phyloP scores from a whole-genome alignment of 2,329 filamentous ascomycete species.

The Ampelomyces quisqualis region DNA sequence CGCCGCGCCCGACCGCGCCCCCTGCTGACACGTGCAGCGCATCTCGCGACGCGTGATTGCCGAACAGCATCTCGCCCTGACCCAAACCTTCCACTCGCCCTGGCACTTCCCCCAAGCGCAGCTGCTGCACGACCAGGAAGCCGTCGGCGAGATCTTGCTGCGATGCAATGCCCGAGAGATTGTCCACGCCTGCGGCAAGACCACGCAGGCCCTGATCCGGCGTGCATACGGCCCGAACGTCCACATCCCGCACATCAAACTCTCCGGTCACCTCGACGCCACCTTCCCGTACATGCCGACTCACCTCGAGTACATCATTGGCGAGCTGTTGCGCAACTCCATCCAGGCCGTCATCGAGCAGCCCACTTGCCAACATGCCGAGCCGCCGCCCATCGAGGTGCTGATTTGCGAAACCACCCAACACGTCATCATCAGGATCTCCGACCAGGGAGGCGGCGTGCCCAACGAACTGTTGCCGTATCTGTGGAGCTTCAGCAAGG shows the following conservation, averaged over 20 bases:
- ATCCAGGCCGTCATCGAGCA: conserved; percentile 88
- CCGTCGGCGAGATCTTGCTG: conserved; percentile 93
- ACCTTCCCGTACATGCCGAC: conserved; percentile 96
- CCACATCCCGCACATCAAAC: conserved; percentile 74
- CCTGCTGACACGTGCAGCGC: conserved; percentile 56
- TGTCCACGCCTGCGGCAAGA: conserved; percentile 75
- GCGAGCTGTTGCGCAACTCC: conserved; percentile 90
- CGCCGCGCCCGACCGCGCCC: fast-evolving
- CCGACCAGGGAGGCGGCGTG: conserved; percentile 91
- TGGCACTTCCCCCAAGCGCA: conserved; percentile 85
- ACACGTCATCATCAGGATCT: conserved; percentile 94
- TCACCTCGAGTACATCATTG: conserved; percentile 95
- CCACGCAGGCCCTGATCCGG: conserved; percentile 72
- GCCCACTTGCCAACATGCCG: conserved; percentile 50
- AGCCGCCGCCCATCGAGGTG: conserved; percentile 83
- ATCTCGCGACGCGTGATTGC: conserved; percentile 96
- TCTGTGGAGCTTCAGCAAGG: conserved; percentile 96
- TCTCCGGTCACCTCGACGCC: conserved; percentile 82
- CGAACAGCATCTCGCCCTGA: conserved; percentile 92
- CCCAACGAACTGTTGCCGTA: conserved; percentile 81
- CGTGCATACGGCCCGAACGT: conserved; percentile 72
- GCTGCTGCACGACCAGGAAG: conserved; percentile 66
- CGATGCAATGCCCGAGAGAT: conserved; percentile 90
- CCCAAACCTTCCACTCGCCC: conserved; percentile 87
- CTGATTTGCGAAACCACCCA: conserved; percentile 91